A percentile compares a stretch with the other conserved stretches of the same genome.
phyloP scores from a whole-genome alignment of 2,329 filamentous ascomycete species.

The Lasiodiplodia sp. region DNA sequence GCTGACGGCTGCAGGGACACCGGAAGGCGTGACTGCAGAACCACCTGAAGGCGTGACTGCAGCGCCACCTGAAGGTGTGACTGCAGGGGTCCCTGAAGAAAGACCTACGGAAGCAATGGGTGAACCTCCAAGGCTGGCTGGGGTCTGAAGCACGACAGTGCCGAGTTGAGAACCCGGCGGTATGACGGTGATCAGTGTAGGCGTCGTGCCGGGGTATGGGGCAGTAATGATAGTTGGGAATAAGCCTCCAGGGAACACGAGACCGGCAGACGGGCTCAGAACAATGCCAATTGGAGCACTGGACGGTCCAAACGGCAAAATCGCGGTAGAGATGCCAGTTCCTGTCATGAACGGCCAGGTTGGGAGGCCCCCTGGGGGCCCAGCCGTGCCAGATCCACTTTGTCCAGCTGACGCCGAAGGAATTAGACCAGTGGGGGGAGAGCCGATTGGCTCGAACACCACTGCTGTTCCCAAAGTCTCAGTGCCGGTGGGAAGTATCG shows the following conservation, averaged over 20 bases:
- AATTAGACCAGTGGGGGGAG: not conserved
- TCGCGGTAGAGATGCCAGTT: not conserved
- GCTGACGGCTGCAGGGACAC: not conserved
- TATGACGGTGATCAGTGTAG: not conserved
- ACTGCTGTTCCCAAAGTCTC: not conserved
- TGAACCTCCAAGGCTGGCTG: not conserved
- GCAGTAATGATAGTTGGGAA: not conserved
- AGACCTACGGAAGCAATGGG: not conserved
- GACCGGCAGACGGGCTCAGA: not conserved
- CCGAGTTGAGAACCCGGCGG: not conserved
- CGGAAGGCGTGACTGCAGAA: not conserved
- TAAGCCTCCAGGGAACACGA: not conserved
- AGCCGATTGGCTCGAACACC: not conserved
- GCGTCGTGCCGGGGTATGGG: not conserved
- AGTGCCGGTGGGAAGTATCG: not conserved
- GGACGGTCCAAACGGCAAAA: not conserved
- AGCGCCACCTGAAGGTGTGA: not conserved
- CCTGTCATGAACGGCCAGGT: slow-evolving; percentile 8
- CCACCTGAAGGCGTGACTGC: not conserved
- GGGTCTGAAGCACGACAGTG: not conserved
- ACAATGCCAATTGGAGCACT: not conserved
- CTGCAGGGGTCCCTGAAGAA: not conserved
- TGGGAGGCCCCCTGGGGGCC: not conserved
- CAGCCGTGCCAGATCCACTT: not conserved
- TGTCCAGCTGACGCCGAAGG: not conserved